Evolutionary conservation across 306 rosid genomes (phyloP).

Genomic region (Canavalia gladiata): DNA sequence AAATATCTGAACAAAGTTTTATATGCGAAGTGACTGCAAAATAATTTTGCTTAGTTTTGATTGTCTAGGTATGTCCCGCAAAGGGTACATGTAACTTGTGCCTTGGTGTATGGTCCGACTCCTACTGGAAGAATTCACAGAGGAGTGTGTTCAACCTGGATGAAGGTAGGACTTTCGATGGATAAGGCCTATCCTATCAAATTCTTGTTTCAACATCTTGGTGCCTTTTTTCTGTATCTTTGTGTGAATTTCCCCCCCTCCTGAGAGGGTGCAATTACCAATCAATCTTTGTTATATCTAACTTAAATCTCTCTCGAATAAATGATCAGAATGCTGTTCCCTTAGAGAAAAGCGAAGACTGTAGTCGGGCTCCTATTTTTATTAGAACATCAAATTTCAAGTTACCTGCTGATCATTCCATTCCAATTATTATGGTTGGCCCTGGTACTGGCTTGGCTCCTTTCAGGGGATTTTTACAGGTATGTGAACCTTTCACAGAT

Average conservation of each 20-base stretch:
- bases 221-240: not conserved
- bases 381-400: constrained; percentile 83
- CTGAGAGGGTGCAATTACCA: not conserved
- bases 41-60: constrained; percentile 5
- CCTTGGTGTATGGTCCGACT: constrained; percentile 77
- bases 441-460: constrained; percentile 97
- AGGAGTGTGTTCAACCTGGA: constrained; percentile 92
- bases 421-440: constrained; percentile 81
- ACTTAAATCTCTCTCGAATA: constrained; percentile 40
- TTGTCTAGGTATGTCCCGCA: constrained; percentile 64
- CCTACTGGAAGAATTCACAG: constrained; percentile 86
- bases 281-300: constrained; percentile 34
- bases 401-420: constrained; percentile 70
- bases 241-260: not conserved
- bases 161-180: constrained; percentile 69
- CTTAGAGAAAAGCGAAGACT: constrained; percentile 66
- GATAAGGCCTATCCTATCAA: constrained; percentile 2
- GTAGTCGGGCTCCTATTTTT: constrained; percentile 84
- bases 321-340: constrained; percentile 68
- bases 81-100: constrained; percentile 83
- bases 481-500: constrained; percentile 37
- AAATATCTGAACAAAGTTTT: constrained; percentile 1
- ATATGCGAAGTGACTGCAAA: not conserved
- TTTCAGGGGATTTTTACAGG: constrained; percentile 92
- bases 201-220: not conserved